Conservation (phyloP, 2,329 filamentous ascomycete species). For the Curvularia sp. region DNA sequence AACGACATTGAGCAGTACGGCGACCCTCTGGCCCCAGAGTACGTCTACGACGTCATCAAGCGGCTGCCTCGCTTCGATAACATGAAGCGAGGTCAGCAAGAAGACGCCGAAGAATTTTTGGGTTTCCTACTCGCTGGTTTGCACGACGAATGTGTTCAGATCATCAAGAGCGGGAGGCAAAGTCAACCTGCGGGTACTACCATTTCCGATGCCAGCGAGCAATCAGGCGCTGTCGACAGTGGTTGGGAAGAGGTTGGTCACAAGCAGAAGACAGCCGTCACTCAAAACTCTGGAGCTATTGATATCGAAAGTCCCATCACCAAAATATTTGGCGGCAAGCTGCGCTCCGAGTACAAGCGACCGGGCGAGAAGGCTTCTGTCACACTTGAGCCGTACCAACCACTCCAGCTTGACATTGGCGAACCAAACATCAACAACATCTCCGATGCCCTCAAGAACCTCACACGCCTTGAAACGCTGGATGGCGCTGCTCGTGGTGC, state of each 20-base stretch:
- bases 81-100: constrained; percentile 96
- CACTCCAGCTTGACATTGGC: constrained; percentile 92
- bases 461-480: constrained; percentile 84
- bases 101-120: constrained; percentile 96
- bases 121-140: constrained; percentile 91
- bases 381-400: constrained; percentile 91
- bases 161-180: constrained; percentile 65
- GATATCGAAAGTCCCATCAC: constrained; percentile 81
- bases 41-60: constrained; percentile 92
- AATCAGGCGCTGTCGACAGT: constrained; percentile 59
- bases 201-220: constrained; percentile 56
- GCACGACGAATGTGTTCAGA: constrained; percentile 86
- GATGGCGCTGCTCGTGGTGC: constrained; percentile 81
- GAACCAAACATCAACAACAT: constrained; percentile 87
- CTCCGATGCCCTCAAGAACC: constrained; percentile 82
- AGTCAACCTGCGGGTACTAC: constrained; percentile 35
- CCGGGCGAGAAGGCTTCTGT: constrained; percentile 89
- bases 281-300: constrained; percentile 80
- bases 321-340: constrained; percentile 90
- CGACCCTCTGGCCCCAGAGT: constrained; percentile 89
- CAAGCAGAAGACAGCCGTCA: constrained; percentile 86
- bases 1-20: constrained; percentile 89
- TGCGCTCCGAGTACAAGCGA: constrained; percentile 87
- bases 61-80: constrained; percentile 85
- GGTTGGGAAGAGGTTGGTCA: constrained; percentile 96